These are phyloP conservation scores for Terfezia claveryi DNA, from an alignment of 495 filamentous ascomycete species.

Conservation along the genomic window DNA sequence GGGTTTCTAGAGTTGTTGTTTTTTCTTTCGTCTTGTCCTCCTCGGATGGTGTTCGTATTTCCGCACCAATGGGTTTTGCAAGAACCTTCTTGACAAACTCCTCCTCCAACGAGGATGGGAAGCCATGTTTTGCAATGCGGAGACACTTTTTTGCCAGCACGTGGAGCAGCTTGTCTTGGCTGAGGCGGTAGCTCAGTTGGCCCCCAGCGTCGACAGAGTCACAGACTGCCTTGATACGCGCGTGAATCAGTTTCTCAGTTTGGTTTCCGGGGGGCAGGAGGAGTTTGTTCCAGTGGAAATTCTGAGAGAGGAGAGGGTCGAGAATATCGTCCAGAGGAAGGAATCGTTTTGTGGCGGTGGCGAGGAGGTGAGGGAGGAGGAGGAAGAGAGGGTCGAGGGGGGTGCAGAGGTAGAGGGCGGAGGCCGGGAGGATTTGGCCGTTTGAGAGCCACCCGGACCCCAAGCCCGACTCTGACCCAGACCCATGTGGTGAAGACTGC, in stretches of 20 bases:
- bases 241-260: constrained; percentile 21
- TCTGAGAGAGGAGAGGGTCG: constrained; percentile 28
- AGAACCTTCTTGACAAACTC: constrained; percentile 56
- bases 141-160: constrained; percentile 50
- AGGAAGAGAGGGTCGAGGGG: constrained; percentile 70
- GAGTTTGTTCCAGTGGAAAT: constrained; percentile 4
- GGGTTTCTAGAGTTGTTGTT: constrained; percentile 17
- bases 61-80: constrained; percentile 34
- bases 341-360: constrained; percentile 35
- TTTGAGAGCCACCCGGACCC: too few relatives aligned
- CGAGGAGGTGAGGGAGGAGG: constrained; percentile 43
- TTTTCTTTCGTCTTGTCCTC: constrained; percentile 41
- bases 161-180: constrained; percentile 39
- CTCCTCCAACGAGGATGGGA: constrained; percentile 71
- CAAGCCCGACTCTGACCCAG: too few relatives aligned
- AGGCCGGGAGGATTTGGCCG: constrained; percentile 33
- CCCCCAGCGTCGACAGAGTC: constrained; percentile 62
- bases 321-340: constrained; percentile 62
- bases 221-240: constrained; percentile 42
- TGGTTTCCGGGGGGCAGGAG: constrained; percentile 2
- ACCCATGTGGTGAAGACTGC: too few relatives aligned
- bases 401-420: constrained; percentile 61
- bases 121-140: constrained; percentile 32
- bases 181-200: constrained; percentile 63
- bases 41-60: constrained; percentile 45